A percentile compares a stretch with the other conserved stretches of the same genome.
These are phyloP conservation scores for Secale cereale DNA, from an alignment of 176 grass and related monocot genomes.

Conservation along the genomic window DNA sequence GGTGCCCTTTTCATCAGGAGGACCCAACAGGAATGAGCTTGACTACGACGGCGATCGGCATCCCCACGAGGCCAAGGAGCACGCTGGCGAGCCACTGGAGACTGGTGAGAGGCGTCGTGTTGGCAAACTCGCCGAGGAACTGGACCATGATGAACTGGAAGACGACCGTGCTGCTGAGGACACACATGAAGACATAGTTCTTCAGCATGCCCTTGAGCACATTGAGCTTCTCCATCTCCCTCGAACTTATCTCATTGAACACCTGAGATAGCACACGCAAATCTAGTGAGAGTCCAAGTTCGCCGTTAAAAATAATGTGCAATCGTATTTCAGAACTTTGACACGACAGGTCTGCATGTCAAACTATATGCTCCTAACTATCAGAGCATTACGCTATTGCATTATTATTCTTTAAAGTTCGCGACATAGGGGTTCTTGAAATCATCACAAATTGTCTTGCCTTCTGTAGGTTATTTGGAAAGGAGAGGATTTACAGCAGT, in stretches of 20 bases:
- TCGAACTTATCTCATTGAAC: slow-evolving; percentile 95
- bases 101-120: slow-evolving; percentile 59
- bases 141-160: slow-evolving; percentile 94
- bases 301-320: not conserved
- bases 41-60: slow-evolving; percentile 61
- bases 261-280: slow-evolving; percentile 35
- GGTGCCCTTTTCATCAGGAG: slow-evolving; percentile 26
- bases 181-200: slow-evolving; percentile 78
- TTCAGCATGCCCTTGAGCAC: slow-evolving; percentile 78
- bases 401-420: not conserved
- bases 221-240: slow-evolving; percentile 97
- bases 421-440: not conserved
- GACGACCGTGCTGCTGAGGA: slow-evolving; percentile 65
- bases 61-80: slow-evolving; percentile 63
- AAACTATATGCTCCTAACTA: not conserved
- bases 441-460: not conserved
- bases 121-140: slow-evolving; percentile 89
- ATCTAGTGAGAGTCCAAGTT: not conserved
- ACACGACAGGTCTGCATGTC: not conserved
- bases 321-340: not conserved
- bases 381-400: not conserved
- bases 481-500: not conserved
- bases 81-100: slow-evolving; percentile 60
- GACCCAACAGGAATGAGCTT: slow-evolving; percentile 73
- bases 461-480: not conserved